A percentile compares a stretch with the other conserved stretches of the same genome.
These are phyloP conservation scores for Fomitopsis betulina DNA, from an alignment of 1,284 basidiomycete genomes.

Conservation along the genomic window DNA sequence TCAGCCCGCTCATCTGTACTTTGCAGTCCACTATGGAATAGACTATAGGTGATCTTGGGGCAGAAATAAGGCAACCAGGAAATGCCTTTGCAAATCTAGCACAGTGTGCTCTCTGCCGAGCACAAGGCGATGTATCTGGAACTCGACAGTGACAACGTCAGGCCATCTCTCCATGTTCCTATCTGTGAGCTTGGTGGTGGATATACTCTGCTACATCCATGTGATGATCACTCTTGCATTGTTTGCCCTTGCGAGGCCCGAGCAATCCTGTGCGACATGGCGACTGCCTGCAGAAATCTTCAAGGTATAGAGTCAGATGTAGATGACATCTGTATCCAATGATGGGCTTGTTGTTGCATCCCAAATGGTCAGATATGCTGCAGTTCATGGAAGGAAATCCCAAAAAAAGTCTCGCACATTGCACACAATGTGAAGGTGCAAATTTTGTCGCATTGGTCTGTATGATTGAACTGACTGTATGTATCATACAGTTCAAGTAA, in stretches of 20 bases:
- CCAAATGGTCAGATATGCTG: conserved; percentile 12
- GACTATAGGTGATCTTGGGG: conserved; percentile 22
- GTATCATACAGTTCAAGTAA: too few species aligned
- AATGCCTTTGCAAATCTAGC: conserved; percentile 19
- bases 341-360: conserved; percentile 7
- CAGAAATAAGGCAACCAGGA: conserved; percentile 18
- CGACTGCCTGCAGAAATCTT: too few species aligned
- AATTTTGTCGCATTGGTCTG: neutral
- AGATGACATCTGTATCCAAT: neutral
- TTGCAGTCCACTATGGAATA: conserved; percentile 23
- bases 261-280: too few species aligned
- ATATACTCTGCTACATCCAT: conserved; percentile 2
- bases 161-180: too few species aligned
- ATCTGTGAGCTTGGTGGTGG: conserved; percentile 8
- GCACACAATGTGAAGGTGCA: conserved; percentile 5
- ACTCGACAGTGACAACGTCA: too few species aligned
- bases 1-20: conserved; percentile 12
- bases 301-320: neutral
- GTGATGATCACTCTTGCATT: neutral
- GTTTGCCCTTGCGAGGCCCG: neutral
- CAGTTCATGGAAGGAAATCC: conserved; percentile 14
- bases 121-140: conserved; percentile 15
- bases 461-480: too few species aligned
- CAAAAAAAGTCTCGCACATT: neutral
- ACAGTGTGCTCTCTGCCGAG: conserved; percentile 8